phyloP scores from a whole-genome alignment of 106 monocot species.

The Acorus calamus region DNA sequence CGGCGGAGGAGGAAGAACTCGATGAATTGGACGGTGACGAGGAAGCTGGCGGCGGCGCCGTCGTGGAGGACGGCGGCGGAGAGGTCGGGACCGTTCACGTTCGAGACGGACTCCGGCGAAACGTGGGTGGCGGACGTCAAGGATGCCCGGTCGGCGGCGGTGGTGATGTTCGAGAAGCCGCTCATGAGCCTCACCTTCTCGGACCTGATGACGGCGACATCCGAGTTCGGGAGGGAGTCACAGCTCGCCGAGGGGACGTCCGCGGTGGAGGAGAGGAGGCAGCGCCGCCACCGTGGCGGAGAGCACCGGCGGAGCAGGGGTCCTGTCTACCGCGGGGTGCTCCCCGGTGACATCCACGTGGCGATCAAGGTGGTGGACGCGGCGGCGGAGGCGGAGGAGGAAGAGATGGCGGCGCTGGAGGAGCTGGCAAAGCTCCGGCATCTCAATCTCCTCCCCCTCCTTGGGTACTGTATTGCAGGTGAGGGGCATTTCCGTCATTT shows the following conservation, averaged over 20 bases:
- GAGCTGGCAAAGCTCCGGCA: constrained; percentile 49
- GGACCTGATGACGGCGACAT: constrained; percentile 60
- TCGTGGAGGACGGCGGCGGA: neutral
- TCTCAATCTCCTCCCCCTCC: constrained; percentile 72
- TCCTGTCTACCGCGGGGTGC: constrained; percentile 49
- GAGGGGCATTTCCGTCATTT: neutral
- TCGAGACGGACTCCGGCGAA: constrained; percentile 9
- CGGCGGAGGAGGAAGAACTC: constrained; percentile 9
- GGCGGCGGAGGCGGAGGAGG: constrained; percentile 13
- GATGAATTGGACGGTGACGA: constrained; percentile 3
- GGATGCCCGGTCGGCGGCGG: constrained; percentile 35
- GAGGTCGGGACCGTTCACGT: neutral
- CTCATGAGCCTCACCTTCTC: constrained; percentile 68
- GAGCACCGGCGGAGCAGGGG: constrained; percentile 25
- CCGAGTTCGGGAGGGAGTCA: constrained; percentile 70
- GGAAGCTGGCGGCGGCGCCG: neutral
- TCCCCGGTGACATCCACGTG: constrained; percentile 69
- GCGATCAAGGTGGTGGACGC: constrained; percentile 59
- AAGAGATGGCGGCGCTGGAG: constrained; percentile 23
- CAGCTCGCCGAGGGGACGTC: constrained; percentile 46
- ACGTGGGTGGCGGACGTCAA: constrained; percentile 36
- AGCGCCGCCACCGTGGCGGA: too few relatives aligned
- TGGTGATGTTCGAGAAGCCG: constrained; percentile 82
- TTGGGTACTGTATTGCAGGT: constrained; percentile 87
- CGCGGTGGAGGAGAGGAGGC: too few relatives aligned